Conservation (phyloP, 2,329 filamentous ascomycete genomes). For the Talaromyces pinophilus region DNA sequence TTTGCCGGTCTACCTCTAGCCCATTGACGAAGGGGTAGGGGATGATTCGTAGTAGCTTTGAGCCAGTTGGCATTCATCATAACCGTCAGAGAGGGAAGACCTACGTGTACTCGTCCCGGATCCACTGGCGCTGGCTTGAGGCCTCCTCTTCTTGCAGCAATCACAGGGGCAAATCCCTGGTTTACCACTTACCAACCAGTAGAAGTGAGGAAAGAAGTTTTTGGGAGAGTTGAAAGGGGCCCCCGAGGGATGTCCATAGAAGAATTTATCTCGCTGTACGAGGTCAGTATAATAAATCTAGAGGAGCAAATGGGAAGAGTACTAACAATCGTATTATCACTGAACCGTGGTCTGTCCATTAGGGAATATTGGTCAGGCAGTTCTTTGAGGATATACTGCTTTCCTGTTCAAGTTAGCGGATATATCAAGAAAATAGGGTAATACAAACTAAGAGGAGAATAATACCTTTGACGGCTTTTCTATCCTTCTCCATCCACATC, state of each 20-base stretch:
- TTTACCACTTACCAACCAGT: constrained; percentile 55
- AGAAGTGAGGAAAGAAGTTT: constrained; percentile 60
- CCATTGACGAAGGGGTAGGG: background rate
- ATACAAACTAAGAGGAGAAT: background rate
- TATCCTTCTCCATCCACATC: constrained; percentile 51
- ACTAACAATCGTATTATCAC: constrained; percentile 38
- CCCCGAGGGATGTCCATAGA: constrained; percentile 59
- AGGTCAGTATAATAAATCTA: background rate
- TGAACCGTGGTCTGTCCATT: constrained; percentile 51
- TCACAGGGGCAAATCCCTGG: constrained; percentile 53
- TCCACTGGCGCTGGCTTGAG: constrained; percentile 7
- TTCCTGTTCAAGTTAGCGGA: constrained; percentile 32
- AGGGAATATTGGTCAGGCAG: constrained; percentile 58
- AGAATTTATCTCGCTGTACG: constrained; percentile 54
- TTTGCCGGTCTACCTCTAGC: constrained; percentile 14
- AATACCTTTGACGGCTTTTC: constrained; percentile 41
- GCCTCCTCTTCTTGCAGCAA: constrained; percentile 42
- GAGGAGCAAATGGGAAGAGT: background rate
- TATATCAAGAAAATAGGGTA: background rate
- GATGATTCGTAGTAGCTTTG: background rate
- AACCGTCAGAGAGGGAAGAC: background rate
- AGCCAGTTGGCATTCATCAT: background rate
- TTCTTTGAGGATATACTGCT: constrained; percentile 53
- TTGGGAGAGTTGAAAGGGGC: constrained; percentile 56
- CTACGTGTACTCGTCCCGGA: constrained; percentile 12